Evolutionary conservation across 306 rosid genomes (phyloP), one percentile per base, ranked within the genome.

Genomic region (Lupinus albus): DNA sequence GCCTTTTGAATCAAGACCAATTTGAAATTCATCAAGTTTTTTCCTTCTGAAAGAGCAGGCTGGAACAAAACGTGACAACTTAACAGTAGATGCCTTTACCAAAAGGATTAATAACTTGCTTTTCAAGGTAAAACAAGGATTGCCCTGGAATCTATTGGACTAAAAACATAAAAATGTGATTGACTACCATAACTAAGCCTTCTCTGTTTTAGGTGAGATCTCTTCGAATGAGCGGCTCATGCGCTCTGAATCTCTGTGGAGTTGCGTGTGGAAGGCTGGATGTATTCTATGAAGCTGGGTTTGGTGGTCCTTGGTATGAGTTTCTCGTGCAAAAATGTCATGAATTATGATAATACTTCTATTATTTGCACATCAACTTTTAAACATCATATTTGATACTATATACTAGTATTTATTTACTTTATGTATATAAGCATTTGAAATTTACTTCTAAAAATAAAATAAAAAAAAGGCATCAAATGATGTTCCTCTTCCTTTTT

Each of bases 211-310:
- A 94, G 99, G 99, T 94, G 91, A 88, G 99, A 72, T 88, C 97
- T 64, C 68, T 94, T 61, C 84, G 97, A 70, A 88, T 88, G 85
- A 71, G 82, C 83, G 99, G 99, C 75, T 94, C 97, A 1, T 90
- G 96, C 70, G 99, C 99, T 39, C 68, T 94, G 86, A 80, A 88
- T 81, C 97, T 94, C 44, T 94, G 99, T 85, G 99, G 96, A 73
- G 58, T 94, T 48, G 99, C 99, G 46, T 86, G 97, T 64, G 97
- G 99, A 81, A 90, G 99, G 82, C 75, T 94, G 33, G 97, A 94
- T 80, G 73, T 85, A 28, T 90, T 83, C 75, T 94, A 65, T 61
- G 90, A 85, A 80, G 15, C 60, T 5, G 89, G 91, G 76, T 94
- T 83, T 48, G 99, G 99, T 57, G 99, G 97, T 76, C 87, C 96